A percentile compares a stretch with the other conserved stretches of the same genome.
These are phyloP conservation scores for Asterionellopsis glacialis DNA, from an alignment of 108 stramenopile species.

Conservation along the genomic window DNA sequence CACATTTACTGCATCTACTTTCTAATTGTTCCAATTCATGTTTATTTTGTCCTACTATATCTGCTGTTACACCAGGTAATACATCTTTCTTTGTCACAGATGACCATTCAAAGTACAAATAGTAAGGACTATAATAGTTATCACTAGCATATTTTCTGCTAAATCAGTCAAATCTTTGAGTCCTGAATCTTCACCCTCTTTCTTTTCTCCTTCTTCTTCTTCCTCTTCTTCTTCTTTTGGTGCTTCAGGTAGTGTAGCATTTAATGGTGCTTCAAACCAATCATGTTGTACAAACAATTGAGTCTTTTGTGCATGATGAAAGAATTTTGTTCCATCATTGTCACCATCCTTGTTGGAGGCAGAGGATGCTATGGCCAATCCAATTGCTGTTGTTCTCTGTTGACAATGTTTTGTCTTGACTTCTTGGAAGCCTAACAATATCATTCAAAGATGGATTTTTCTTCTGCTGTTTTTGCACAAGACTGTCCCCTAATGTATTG, in stretches of 20 bases:
- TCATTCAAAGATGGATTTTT: too few relatives aligned
- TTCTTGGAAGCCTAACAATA: too few relatives aligned
- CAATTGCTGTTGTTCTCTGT: too few relatives aligned
- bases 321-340: slow-evolving; percentile 34
- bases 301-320: slow-evolving; percentile 56
- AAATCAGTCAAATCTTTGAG: slow-evolving; percentile 19
- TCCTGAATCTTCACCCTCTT: neutral
- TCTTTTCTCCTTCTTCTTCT: slow-evolving; percentile 24
- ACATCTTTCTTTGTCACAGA: slow-evolving; percentile 29
- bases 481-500: too few relatives aligned
- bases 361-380: slow-evolving; percentile 37
- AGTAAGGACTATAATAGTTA: slow-evolving; percentile 67
- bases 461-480: too few relatives aligned
- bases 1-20: slow-evolving; percentile 35
- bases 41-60: slow-evolving; percentile 55
- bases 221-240: slow-evolving; percentile 22
- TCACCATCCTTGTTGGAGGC: too few relatives aligned
- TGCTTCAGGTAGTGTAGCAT: slow-evolving; percentile 37
- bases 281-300: slow-evolving; percentile 57
- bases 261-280: slow-evolving; percentile 60
- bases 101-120: slow-evolving; percentile 68
- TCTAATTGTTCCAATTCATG: slow-evolving; percentile 39
- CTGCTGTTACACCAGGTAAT: slow-evolving; percentile 56
- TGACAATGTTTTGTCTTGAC: too few relatives aligned
- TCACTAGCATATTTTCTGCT: neutral